phyloP scores from a whole-genome alignment of 202 grass and related monocot species.

The Schoenoplectus tabernaemontani region DNA sequence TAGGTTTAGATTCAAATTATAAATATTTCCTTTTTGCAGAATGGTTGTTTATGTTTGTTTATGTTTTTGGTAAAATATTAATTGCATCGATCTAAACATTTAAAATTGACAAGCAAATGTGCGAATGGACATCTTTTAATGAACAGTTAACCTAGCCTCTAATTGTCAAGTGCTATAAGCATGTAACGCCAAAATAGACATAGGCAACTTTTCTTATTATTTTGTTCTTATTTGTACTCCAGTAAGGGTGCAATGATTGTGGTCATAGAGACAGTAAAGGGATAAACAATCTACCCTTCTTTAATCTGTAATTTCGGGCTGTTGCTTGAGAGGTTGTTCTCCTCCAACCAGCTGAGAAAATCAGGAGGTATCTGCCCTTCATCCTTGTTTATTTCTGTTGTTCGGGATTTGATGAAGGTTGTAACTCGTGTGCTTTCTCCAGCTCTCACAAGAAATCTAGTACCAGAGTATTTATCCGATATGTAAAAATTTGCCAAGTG shows the following conservation, averaged over 20 bases:
- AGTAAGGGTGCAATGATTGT: neutral
- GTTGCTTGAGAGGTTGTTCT: conserved; percentile 32
- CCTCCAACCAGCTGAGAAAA: conserved; percentile 39
- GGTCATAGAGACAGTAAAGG: neutral
- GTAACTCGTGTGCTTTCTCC: conserved; percentile 41
- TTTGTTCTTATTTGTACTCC: neutral
- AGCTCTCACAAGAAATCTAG: conserved; percentile 69
- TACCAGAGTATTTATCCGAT: conserved; percentile 57
- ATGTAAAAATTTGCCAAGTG: conserved; percentile 71
- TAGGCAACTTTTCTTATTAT: neutral
- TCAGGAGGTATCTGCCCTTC: conserved; percentile 20
- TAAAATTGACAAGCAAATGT: neutral
- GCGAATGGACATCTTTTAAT: neutral
- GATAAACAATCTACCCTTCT: conserved; percentile 48
- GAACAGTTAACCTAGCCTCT: neutral
- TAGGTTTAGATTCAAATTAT: neutral
- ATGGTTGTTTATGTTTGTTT: neutral
- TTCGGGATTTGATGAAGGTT: conserved; percentile 38
- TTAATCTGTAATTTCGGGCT: conserved; percentile 25
- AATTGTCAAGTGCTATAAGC: neutral
- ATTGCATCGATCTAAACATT: neutral
- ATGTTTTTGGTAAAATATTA: neutral
- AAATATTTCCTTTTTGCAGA: neutral
- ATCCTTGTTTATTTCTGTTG: conserved; percentile 31
- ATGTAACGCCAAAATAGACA: neutral